A percentile compares a stretch with the other conserved stretches of the same genome.
Evolutionary conservation across 1,284 basidiomycete genomes (phyloP).

Genomic region (Porogramme epimiltina): DNA sequence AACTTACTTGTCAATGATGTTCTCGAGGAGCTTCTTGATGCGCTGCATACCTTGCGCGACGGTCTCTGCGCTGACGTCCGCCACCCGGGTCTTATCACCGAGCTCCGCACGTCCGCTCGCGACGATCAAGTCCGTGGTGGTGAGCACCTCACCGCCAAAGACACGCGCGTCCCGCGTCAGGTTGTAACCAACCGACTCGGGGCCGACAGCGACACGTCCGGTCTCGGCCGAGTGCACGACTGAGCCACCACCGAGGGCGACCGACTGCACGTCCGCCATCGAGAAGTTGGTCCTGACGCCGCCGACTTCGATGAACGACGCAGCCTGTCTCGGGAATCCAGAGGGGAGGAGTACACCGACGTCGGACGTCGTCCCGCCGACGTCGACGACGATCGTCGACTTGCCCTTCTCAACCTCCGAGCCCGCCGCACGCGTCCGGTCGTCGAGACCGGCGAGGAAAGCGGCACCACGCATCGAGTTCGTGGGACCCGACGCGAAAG

Average conservation of each 20-base stretch:
- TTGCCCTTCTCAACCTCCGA: constrained; percentile 29
- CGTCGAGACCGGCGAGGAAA: constrained; percentile 48
- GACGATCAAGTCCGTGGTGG: constrained; percentile 55
- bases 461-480: constrained; percentile 66
- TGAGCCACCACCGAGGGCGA: constrained; percentile 60
- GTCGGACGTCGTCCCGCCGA: constrained; percentile 60
- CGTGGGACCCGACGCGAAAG: constrained; percentile 61
- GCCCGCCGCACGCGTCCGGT: constrained; percentile 22
- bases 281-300: constrained; percentile 47
- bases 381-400: constrained; percentile 55
- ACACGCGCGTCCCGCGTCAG: constrained; percentile 47
- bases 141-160: constrained; percentile 53
- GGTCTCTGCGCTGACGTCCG: constrained; percentile 29
- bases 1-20: constrained; percentile 34
- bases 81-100: constrained; percentile 38
- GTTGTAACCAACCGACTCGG: constrained; percentile 57
- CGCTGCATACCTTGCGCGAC: constrained; percentile 38
- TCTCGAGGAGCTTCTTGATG: constrained; percentile 53
- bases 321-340: constrained; percentile 53
- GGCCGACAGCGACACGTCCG: constrained; percentile 47
- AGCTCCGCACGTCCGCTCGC: constrained; percentile 38
- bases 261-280: constrained; percentile 52
- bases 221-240: constrained; percentile 33
- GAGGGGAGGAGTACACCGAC: constrained; percentile 52
- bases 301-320: constrained; percentile 47